Evolutionary conservation across 495 filamentous ascomycete genomes (phyloP), one percentile per base, ranked within the genome.

Genomic region (Lophiostoma macrostomum): DNA sequence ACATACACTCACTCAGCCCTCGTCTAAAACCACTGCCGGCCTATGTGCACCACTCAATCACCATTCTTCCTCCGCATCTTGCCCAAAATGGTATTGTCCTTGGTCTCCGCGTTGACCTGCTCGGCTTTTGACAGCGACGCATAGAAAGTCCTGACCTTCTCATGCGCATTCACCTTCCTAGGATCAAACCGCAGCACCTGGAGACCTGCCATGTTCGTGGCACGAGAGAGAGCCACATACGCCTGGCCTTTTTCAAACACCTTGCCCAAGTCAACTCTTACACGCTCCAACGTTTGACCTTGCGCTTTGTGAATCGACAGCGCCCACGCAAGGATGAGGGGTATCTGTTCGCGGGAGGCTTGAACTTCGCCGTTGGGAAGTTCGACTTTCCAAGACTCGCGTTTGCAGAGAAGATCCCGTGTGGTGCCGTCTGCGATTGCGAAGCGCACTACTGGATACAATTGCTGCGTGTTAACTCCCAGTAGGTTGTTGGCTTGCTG

Each of bases 241-340:
- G 83, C 87, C 61, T 91, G 93, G 0, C 93, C 93, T 67, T 95
- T 96, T 68, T 97, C 93, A 61, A 98, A 98, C 7, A 93, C 88
- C 58, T 77, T 84, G 13, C 89, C 88, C 0, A 98, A 76, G 61
- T 97, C 90, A 5, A 98, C 91, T 67, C 95, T 95, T 39, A 97
- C 94, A 13, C 93, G 78, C 64, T 96, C 90, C 36, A 98, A 74
- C 12, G 93, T 97, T 65, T 97, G 94, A 0, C 93, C 93, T 66
- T 98, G 93, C 7, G 94, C 93, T 71, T 98, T 98, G 74, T 98
- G 93, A 56, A 98, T 97, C 1, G 88, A 95, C 13, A 98, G 72
- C 12, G 93, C 94, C 93, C 93, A 97, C 1, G 93, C 93, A 10
- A 98, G 76, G 44, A 97, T 97, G 27, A 98, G 76, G 1, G 93